A percentile compares a stretch with the other conserved stretches of the same genome.
Conservation (phyloP, 2,329 filamentous ascomycete species). For the Fusarium xyrophilum region DNA sequence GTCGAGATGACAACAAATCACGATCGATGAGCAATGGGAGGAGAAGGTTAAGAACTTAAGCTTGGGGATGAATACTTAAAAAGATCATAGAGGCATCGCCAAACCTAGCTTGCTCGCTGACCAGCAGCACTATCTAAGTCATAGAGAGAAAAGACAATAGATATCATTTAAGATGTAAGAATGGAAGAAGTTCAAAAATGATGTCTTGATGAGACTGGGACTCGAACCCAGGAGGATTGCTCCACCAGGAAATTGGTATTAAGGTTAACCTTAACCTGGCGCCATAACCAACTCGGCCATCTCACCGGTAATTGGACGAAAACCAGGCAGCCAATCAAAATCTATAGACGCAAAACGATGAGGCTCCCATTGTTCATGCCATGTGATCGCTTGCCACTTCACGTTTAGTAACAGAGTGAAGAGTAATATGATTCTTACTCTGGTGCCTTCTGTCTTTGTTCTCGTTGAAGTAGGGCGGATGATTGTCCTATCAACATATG, state of each 20-base stretch:
- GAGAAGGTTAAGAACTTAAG: not conserved
- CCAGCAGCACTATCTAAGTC: accelerated
- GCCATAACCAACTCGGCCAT: conserved; percentile 35
- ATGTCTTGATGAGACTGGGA: conserved; percentile 25
- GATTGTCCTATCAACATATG: not conserved
- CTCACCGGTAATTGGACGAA: conserved; percentile 12
- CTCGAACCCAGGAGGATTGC: conserved; percentile 34
- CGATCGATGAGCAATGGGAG: not conserved
- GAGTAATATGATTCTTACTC: too few relatives aligned
- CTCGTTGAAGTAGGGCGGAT: too few relatives aligned
- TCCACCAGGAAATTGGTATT: conserved; percentile 29
- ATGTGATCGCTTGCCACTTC: not conserved
- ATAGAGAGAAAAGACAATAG: conserved; percentile 53
- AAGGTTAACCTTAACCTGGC: conserved; percentile 32
- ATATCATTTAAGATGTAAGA: not conserved
- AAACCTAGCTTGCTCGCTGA: too few relatives aligned
- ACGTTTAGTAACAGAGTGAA: not conserved
- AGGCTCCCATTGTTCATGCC: not conserved
- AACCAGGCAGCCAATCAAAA: accelerated
- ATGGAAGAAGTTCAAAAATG: conserved; percentile 8
- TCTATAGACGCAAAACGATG: accelerated
- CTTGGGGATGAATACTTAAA: not conserved
- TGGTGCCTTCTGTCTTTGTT: too few relatives aligned
- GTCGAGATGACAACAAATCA: not conserved
- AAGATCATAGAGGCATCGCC: accelerated